phyloP scores from a whole-genome alignment of 2,329 filamentous ascomycete genomes.

The Stagonosporopsis tanaceti region DNA sequence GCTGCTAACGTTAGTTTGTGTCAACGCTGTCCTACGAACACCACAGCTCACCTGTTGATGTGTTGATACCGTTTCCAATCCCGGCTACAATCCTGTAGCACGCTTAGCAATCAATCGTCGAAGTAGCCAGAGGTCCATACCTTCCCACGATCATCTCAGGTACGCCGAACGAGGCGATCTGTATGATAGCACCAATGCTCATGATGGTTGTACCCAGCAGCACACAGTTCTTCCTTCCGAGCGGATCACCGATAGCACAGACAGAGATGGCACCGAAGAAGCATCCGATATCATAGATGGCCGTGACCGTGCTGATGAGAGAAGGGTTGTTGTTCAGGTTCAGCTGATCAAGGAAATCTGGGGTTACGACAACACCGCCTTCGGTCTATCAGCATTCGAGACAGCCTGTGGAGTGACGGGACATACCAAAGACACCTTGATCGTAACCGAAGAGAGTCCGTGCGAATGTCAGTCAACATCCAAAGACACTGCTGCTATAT shows the following conservation, averaged over 20 bases:
- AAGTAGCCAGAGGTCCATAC: background rate
- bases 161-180: conserved; percentile 56
- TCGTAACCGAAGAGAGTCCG: conserved; percentile 52
- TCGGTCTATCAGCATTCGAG: background rate
- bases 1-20: conserved; percentile 37
- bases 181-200: conserved; percentile 58
- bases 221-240: conserved; percentile 59
- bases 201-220: conserved; percentile 59
- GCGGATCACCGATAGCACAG: conserved; percentile 55
- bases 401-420: background rate
- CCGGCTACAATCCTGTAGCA: conserved; percentile 52
- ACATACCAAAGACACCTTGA: conserved; percentile 61
- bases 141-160: conserved; percentile 60
- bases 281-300: conserved; percentile 67
- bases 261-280: conserved; percentile 63
- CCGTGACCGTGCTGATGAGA: conserved; percentile 59
- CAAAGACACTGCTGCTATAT: background rate
- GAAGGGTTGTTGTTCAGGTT: conserved; percentile 54
- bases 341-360: conserved; percentile 60
- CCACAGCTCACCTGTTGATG: conserved; percentile 55
- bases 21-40: background rate
- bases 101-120: background rate
- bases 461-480: conserved; percentile 24
- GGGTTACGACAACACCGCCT: conserved; percentile 63
- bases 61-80: conserved; percentile 62